Base-by-base conservation (phyloP, 73 alveolate species). In the Paramecium pentaurelia region DNA sequence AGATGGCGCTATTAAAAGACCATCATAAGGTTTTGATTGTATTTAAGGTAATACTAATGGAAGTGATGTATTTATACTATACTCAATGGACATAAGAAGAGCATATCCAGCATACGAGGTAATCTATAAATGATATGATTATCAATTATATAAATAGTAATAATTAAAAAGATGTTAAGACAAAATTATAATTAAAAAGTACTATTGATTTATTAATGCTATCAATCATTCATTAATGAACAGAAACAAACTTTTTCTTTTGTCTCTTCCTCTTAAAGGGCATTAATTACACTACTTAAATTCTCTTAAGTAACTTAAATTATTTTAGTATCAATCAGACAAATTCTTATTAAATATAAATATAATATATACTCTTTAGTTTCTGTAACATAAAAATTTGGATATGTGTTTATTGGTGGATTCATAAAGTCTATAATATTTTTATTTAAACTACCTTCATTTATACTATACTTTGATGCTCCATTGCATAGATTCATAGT, bases 21-120 rank as follows among this genome's bases (percentile, higher is more conserved):
- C 91, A 4, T 28, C 77, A 2, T 10, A n/a, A 18, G 91, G 91
- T 3, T 80, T 12, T 80, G 91, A 80, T 80, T 40, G 77, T 20
- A 77, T 80, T 8, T 44, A 28, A n/a, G 91, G 91, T 25, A 22
- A 20, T 32, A 80, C 91, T 16, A 0, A 49, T 45, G 91, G 91
- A 12, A 45, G 77, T 27, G 30, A 80, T 80, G 91, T 80, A 3
- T 80, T 11, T 42, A 80, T 80, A 3, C 30, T 80, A 7, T 80
- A 80, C 34, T 25, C 64, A 22, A 80, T 80, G 91, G 91, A 80
- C 10, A 42, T 80, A 42, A 42, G 91, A 80, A 80, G 91, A 80
- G 91, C 91, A 45, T 80, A 80, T 80, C 91, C 91, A 45, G 91
- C 91, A 11, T 80, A 45, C 45, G 91, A 80, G 30, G 28, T 80